These are phyloP conservation scores for Penicillium canariense DNA, from an alignment of 495 filamentous ascomycete genomes.

Conservation along the genomic window DNA sequence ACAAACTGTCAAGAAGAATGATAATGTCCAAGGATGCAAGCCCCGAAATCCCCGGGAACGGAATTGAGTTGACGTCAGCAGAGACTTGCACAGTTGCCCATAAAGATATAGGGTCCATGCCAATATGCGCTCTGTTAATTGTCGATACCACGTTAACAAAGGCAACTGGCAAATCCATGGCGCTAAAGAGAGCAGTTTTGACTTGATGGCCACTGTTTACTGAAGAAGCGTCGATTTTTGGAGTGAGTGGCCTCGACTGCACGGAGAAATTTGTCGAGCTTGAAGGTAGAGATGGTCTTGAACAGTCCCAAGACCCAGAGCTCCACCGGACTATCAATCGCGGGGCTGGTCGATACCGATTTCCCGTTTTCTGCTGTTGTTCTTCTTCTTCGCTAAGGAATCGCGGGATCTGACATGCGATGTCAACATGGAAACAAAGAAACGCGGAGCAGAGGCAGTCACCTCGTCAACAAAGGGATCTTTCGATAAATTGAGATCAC, in stretches of 20 bases:
- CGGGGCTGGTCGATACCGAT: background rate
- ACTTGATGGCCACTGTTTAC: background rate
- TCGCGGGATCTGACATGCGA: background rate
- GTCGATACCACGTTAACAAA: constrained; percentile 20
- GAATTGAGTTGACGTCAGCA: constrained; percentile 22
- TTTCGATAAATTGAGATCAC: constrained; percentile 1
- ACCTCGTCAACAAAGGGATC: constrained; percentile 25
- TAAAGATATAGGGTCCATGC: constrained; percentile 13
- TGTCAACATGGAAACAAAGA: background rate
- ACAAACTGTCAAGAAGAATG: constrained; percentile 28
- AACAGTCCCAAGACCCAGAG: constrained; percentile 21
- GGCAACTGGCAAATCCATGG: constrained; percentile 22
- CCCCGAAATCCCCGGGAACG: constrained; percentile 9
- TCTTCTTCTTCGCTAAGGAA: background rate
- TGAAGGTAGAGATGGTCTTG: constrained; percentile 1
- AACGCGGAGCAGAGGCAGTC: background rate
- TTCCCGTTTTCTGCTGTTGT: background rate
- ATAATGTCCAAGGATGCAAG: constrained; percentile 24
- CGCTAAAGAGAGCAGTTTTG: constrained; percentile 2
- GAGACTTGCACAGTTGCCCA: constrained; percentile 24
- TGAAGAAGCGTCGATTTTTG: background rate
- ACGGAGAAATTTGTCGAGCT: background rate
- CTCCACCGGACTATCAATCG: constrained; percentile 21
- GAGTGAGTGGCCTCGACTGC: background rate
- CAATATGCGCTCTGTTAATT: constrained; percentile 11